Conservation (phyloP, 2,329 filamentous ascomycete genomes). For the Ophiocordyceps sinensis region DNA sequence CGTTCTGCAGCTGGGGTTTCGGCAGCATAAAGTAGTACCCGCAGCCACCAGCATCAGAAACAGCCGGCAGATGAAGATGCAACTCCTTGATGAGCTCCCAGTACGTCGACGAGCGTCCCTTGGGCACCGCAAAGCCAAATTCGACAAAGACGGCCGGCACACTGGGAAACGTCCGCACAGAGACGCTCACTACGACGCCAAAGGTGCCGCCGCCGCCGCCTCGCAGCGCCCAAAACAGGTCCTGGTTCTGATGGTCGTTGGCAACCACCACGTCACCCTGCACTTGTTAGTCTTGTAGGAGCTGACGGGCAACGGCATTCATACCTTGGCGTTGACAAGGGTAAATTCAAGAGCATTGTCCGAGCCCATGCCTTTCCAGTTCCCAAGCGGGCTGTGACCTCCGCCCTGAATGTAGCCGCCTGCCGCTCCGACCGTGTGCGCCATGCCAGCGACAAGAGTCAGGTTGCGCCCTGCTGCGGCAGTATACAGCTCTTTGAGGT, state of each 20-base stretch:
- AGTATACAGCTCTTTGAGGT: conserved; percentile 11
- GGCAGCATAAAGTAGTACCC: conserved; percentile 21
- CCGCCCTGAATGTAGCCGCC: conserved; percentile 19
- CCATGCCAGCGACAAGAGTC: conserved; percentile 12
- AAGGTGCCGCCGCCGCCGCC: conserved; percentile 30
- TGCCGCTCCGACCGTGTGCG: conserved; percentile 13
- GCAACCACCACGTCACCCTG: conserved; percentile 14
- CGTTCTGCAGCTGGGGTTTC: conserved; percentile 3
- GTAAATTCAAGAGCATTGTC: conserved; percentile 21
- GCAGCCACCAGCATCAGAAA: conserved; percentile 20
- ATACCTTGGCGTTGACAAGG: conserved; percentile 18
- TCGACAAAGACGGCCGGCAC: conserved; percentile 15
- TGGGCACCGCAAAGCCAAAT: conserved; percentile 13
- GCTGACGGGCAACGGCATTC: neutral
- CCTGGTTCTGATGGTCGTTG: conserved; percentile 20
- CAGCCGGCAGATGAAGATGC: conserved; percentile 16
- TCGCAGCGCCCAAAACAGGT: conserved; percentile 30
- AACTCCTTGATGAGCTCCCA: conserved; percentile 15
- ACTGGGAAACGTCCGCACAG: conserved; percentile 24
- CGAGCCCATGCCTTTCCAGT: conserved; percentile 17
- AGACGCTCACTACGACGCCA: conserved; percentile 26
- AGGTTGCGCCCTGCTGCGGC: conserved; percentile 8
- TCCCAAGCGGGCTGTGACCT: conserved; percentile 15
- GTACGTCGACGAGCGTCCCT: conserved; percentile 13
- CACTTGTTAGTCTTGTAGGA: neutral